Conservation (phyloP, 2,329 filamentous ascomycete genomes). For the Xylariales sp. region DNA sequence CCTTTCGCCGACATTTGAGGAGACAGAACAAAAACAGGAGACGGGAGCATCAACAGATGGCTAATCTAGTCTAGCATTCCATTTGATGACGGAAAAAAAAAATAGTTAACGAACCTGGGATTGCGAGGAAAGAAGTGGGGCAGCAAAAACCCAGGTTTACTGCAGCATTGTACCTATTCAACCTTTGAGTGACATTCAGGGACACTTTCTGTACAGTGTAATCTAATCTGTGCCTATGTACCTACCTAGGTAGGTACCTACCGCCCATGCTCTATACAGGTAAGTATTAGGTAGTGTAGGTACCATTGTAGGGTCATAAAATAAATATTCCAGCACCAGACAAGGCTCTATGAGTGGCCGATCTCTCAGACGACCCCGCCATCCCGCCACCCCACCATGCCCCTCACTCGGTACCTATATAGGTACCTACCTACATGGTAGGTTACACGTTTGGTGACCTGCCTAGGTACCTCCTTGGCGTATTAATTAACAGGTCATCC, state of each 20-base stretch:
- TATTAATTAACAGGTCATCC: too few relatives aligned
- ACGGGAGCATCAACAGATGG: slow-evolving; percentile 5
- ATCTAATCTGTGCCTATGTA: too few relatives aligned
- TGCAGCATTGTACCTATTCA: background rate
- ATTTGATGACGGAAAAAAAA: slow-evolving; percentile 19
- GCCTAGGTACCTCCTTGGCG: background rate
- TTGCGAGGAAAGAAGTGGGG: slow-evolving; percentile 21
- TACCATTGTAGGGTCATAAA: slow-evolving; percentile 13
- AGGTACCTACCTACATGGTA: background rate
- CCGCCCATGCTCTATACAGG: slow-evolving; percentile 1
- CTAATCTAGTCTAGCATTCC: slow-evolving; percentile 5
- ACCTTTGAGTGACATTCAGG: background rate
- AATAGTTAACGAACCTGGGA: slow-evolving; percentile 16
- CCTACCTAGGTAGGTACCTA: background rate
- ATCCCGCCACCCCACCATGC: slow-evolving; percentile 33
- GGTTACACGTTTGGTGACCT: background rate
- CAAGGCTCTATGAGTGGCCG: slow-evolving; percentile 15
- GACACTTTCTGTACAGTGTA: background rate
- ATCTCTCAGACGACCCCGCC: slow-evolving; percentile 18
- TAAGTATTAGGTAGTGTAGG: too few relatives aligned
- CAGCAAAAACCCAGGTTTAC: slow-evolving; percentile 8
- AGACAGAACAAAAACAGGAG: background rate
- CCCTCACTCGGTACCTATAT: slow-evolving; percentile 31
- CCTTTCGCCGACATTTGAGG: slow-evolving; percentile 17
- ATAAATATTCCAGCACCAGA: background rate